Evolutionary conservation across 495 filamentous ascomycete species (phyloP), one percentile per base, ranked within the genome.

Genomic region (Parathielavia appendiculata): DNA sequence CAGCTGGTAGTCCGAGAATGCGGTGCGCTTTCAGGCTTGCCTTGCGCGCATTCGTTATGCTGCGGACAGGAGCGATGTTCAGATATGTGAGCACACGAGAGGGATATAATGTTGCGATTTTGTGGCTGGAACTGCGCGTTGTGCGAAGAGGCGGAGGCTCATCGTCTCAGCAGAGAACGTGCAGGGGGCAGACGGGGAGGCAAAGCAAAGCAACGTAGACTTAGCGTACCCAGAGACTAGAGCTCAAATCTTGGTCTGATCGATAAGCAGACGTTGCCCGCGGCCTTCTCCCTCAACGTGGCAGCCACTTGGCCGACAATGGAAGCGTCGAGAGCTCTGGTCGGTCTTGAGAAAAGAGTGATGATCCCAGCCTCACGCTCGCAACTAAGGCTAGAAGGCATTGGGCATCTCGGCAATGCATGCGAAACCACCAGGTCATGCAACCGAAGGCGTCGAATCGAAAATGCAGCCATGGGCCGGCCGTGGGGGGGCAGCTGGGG

Each of bases 401-500:
- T 55, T 54, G 54, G 60, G 55, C 46, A 53, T 46, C 48, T 19
- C 44, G 26, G 36, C 54, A 56, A 45, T 32, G 17, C 23, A 8
- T 14, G 16, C 36, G 43, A 57, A 49, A 34, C 45, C 41, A 22
- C 30, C 22, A 46, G n/a, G 45, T 35, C 23, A n/a, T 32, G 1
- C 38, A 17, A 34, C 3, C 26, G 6, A 41, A 41, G 4, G 10
- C 41, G 49, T 32, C 58, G 54, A 62, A 61, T 63, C 19, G 62
- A 48, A 60, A 49, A 30, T 59, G 48, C 62, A 65, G 66, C 64
- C 61, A 55, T 51, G 59, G 57, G 63, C 55, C 53, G 44, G 10
- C 51, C 23, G 53, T 38, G 43, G 48, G 44, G 62, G 22, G 34
- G 20, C 47, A 43, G 22, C 48, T 45, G 51, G 59, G 69, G 64